A percentile compares a stretch with the other conserved stretches of the same genome.
These are phyloP conservation scores for Boletus edulis DNA, from an alignment of 768 basidiomycete species.

Conservation along the genomic window DNA sequence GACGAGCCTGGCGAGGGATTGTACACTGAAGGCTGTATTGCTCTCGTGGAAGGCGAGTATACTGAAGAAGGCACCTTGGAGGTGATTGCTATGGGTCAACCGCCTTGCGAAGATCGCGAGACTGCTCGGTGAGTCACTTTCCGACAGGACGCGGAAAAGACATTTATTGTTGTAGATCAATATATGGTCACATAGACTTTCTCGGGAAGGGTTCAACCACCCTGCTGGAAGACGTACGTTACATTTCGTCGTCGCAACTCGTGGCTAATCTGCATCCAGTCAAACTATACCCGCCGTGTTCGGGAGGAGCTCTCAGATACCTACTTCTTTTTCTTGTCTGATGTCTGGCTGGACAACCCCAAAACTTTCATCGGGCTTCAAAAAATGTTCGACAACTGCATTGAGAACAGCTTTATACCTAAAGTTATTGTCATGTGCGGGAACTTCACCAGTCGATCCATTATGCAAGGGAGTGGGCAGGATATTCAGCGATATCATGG, in stretches of 20 bases:
- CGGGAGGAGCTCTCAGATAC: conserved; percentile 70
- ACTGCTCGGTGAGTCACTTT: conserved; percentile 62
- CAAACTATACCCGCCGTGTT: conserved; percentile 59
- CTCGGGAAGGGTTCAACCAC: conserved; percentile 93
- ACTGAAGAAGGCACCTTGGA: conserved; percentile 86
- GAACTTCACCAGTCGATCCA: conserved; percentile 86
- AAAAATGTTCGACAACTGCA: conserved; percentile 86
- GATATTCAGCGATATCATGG: conserved; percentile 88
- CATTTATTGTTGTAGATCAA: conserved; percentile 52
- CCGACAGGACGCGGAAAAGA: background rate
- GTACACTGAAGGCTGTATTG: conserved; percentile 95
- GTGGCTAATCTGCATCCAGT: conserved; percentile 37
- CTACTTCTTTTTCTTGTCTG: conserved; percentile 91
- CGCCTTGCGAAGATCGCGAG: conserved; percentile 89
- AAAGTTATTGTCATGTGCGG: conserved; percentile 91
- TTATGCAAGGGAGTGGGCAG: conserved; percentile 72
- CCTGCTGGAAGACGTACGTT: conserved; percentile 80
- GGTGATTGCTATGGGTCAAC: conserved; percentile 94
- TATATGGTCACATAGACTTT: conserved; percentile 97
- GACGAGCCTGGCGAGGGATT: conserved; percentile 93
- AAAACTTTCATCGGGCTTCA: conserved; percentile 76
- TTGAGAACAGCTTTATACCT: conserved; percentile 84
- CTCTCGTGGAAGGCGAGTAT: conserved; percentile 94
- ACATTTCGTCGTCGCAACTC: background rate
- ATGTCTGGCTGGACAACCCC: conserved; percentile 93